Evolutionary conservation across 257 asterid species (phyloP).

Genomic region (Vinca minor): DNA sequence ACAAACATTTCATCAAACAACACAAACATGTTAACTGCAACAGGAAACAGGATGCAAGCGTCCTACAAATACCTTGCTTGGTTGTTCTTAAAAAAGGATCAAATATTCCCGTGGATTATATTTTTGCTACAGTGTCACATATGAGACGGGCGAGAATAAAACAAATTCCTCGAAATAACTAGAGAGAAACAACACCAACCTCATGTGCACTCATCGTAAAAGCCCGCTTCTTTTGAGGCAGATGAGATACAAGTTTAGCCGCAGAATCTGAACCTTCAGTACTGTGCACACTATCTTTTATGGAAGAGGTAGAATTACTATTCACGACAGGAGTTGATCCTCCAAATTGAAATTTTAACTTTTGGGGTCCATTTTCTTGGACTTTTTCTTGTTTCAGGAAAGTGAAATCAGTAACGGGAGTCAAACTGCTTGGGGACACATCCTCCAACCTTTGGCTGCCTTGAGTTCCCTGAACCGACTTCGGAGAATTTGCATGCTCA

Average conservation of each 20-base stretch:
- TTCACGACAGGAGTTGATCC: constrained; percentile 14
- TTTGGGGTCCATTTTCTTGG: constrained; percentile 10
- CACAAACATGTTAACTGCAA: background rate
- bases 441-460: constrained; percentile 28
- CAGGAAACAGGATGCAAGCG: background rate
- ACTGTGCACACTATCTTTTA: constrained; percentile 19
- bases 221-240: constrained; percentile 43
- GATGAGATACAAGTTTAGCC: constrained; percentile 32
- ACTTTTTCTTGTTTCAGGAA: background rate
- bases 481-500: constrained; percentile 49
- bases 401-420: background rate
- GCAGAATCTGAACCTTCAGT: constrained; percentile 19
- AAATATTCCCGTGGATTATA: background rate
- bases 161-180: background rate
- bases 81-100: too few species aligned
- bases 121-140: background rate
- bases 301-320: constrained; percentile 18
- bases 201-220: constrained; percentile 70
- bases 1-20: background rate
- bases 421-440: background rate
- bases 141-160: too few species aligned
- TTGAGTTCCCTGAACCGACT: constrained; percentile 30
- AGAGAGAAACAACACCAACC: constrained; percentile 36
- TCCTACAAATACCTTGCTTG: background rate
- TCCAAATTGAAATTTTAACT: background rate